Evolutionary conservation across 2,329 filamentous ascomycete genomes (phyloP).

Genomic region (Beauveria sp.): DNA sequence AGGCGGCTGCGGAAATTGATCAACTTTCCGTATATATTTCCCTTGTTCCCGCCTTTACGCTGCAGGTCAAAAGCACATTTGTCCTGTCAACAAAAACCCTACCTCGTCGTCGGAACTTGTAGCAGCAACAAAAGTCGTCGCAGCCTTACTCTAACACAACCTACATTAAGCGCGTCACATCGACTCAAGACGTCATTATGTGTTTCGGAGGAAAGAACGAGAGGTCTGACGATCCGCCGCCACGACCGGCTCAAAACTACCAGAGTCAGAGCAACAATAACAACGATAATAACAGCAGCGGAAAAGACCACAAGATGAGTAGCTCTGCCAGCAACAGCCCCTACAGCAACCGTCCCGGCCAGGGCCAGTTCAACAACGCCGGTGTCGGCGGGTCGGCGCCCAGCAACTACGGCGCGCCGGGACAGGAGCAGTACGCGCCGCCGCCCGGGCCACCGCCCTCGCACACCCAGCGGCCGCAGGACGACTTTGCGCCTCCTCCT

Average conservation of each 20-base stretch:
- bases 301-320: slow-evolving; percentile 14
- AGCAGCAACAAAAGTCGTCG: neutral
- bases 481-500: slow-evolving; percentile 26
- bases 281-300: neutral
- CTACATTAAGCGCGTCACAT: neutral
- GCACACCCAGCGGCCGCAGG: neutral
- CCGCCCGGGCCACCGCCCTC: slow-evolving; percentile 25
- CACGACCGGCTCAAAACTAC: slow-evolving; percentile 30
- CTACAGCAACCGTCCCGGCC: slow-evolving; percentile 11
- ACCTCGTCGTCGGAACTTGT: neutral
- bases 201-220: slow-evolving; percentile 42
- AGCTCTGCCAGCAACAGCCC: slow-evolving; percentile 11
- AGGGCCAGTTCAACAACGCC: slow-evolving; percentile 3
- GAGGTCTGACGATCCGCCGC: slow-evolving; percentile 29
- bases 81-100: neutral
- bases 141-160: neutral
- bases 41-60: neutral
- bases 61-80: too few species aligned
- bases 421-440: slow-evolving; percentile 17
- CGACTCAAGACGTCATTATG: slow-evolving; percentile 26
- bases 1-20: neutral
- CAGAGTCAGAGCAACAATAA: neutral
- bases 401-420: neutral
- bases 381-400: neutral
- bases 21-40: neutral